Conservation (phyloP, 805 yeast genomes). For the Yamadazyma scolyti region DNA sequence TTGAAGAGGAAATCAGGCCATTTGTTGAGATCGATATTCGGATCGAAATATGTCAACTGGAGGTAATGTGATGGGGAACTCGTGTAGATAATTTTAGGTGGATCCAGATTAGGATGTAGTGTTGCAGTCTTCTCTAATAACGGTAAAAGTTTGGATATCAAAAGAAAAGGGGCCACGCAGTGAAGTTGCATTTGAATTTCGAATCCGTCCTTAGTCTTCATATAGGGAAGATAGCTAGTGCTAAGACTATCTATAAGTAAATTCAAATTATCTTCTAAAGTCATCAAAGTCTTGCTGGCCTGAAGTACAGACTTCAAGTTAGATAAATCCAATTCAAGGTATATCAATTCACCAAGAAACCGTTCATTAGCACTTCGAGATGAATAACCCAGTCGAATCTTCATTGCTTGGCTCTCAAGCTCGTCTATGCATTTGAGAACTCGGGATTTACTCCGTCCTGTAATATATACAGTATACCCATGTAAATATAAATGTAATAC, state of each 20-base stretch:
- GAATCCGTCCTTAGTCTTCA: constrained; percentile 61
- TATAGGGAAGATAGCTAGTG: constrained; percentile 70
- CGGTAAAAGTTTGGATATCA: constrained; percentile 47
- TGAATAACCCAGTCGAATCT: constrained; percentile 18
- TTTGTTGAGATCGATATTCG: constrained; percentile 49
- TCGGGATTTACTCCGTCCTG: constrained; percentile 60
- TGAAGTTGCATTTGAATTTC: constrained; percentile 81
- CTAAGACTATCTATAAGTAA: constrained; percentile 77
- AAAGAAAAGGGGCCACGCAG: constrained; percentile 69
- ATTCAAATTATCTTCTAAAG: constrained; percentile 50
- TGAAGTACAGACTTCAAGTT: constrained; percentile 27
- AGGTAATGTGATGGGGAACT: constrained; percentile 65
- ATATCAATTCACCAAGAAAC: constrained; percentile 32
- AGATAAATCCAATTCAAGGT: constrained; percentile 35
- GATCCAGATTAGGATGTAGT: constrained; percentile 17
- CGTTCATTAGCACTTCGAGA: constrained; percentile 18
- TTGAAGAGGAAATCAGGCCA: constrained; percentile 68
- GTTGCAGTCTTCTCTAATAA: constrained; percentile 41
- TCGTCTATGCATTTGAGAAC: constrained; percentile 56
- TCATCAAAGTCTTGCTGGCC: constrained; percentile 46
- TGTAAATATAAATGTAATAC: constrained; percentile 73
- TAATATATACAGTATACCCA: constrained; percentile 72
- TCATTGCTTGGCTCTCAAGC: constrained; percentile 51
- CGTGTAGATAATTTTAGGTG: constrained; percentile 58
- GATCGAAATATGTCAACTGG: constrained; percentile 43